Base-by-base conservation (phyloP, 2,329 filamentous ascomycete species). In the Lasiodiplodia gonubiensis region DNA sequence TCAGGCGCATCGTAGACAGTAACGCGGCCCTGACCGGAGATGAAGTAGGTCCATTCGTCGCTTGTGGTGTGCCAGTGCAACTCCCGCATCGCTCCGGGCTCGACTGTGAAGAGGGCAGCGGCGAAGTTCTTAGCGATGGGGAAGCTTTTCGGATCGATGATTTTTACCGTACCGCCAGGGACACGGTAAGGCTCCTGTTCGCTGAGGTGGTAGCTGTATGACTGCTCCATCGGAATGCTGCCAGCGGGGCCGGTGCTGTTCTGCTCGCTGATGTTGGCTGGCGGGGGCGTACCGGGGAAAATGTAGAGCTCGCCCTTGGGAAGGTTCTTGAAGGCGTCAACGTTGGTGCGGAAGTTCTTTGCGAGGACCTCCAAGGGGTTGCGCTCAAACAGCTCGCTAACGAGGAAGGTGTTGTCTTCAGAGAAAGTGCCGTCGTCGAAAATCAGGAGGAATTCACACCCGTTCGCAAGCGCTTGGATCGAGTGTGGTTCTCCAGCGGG, bases 71-170 rank as follows among this genome's bases (percentile, higher is more conserved):
- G 87, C 87, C 87, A 89, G 78, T 89, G 87, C 52, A 90, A 78
- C 73, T 89, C 87, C 25, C 88, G 83, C 85, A 89, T 86, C 1
- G 86, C 87, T n/a, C 87, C 87, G 0, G 87, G 86, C 71, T 87
- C 79, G 37, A 89, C 78, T 2, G 83, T 86, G 11, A 89, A 84
- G 1, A 89, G 79, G 0, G 86, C 86, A 0, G 83, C 83, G 3
- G 86, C 85, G 74, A 89, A 87, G 66, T 80, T 81, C 12, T 73
- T 75, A 0, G 87, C 85, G 33, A 87, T 78, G 5, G 87, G 87
- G 76, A 89, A 89, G 1, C 82, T 86, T 0, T 76, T 73, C 0
- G 85, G 81, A 71, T 89, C 87, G 7, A 89, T 74, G 66, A 89
- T 84, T 78, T 89, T 88, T 70, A 89, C 84, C 1, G 80, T 83